phyloP scores from a whole-genome alignment of 306 rosid genomes.

The Begonia fuchsioides region DNA sequence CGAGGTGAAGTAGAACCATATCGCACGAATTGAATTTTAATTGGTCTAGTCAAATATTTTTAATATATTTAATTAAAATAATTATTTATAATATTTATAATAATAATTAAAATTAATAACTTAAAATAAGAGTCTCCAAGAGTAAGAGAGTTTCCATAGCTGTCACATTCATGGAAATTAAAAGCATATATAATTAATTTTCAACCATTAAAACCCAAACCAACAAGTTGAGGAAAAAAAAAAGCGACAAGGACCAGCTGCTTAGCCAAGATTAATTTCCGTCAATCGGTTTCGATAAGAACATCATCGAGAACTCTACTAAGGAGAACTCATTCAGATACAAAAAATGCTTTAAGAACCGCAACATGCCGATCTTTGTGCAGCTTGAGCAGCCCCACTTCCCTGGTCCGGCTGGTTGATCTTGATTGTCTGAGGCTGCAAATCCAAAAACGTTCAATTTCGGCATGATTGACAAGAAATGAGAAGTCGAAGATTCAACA shows the following conservation, averaged over 20 bases:
- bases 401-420: constrained; percentile 77
- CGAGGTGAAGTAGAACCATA: too few relatives aligned
- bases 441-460: neutral
- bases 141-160: too few relatives aligned
- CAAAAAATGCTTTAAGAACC: constrained; percentile 40
- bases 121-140: too few relatives aligned
- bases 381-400: constrained; percentile 53
- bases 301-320: constrained; percentile 7
- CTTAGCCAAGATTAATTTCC: constrained; percentile 37
- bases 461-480: neutral
- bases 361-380: constrained; percentile 80
- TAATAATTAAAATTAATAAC: too few relatives aligned
- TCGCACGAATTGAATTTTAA: too few relatives aligned
- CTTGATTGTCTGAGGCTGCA: constrained; percentile 80
- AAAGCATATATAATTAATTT: constrained; percentile 32
- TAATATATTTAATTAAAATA: too few relatives aligned
- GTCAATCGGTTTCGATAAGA: constrained; percentile 19
- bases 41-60: too few relatives aligned
- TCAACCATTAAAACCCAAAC: constrained; percentile 41
- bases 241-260: constrained; percentile 32
- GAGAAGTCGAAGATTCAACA: neutral
- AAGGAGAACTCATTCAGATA: neutral
- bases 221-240: neutral
- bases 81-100: too few relatives aligned
- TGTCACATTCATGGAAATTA: constrained; percentile 11